These are phyloP conservation scores for Leucocoprinus birnbaumii DNA, from an alignment of 768 basidiomycete genomes.

Conservation along the genomic window DNA sequence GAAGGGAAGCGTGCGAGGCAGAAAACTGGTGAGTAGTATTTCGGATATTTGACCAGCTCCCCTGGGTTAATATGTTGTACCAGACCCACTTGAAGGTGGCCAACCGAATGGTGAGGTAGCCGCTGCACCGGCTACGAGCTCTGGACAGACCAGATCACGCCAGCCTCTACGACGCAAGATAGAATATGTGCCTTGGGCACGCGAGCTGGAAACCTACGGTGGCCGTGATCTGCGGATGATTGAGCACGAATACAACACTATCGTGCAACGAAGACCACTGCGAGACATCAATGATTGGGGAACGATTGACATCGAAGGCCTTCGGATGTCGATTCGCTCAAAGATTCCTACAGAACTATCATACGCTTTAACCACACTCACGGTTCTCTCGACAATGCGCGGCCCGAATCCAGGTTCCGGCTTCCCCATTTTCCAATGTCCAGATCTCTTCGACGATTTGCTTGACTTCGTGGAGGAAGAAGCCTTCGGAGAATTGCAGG, in stretches of 20 bases:
- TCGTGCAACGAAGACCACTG: constrained; percentile 53
- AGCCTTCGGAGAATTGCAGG: constrained; percentile 57
- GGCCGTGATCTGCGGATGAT: constrained; percentile 76
- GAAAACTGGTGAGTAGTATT: constrained; percentile 62
- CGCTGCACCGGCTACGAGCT: constrained; percentile 20
- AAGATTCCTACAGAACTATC: constrained; percentile 81
- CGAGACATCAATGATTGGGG: constrained; percentile 86
- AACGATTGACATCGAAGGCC: constrained; percentile 84
- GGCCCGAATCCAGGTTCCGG: constrained; percentile 61
- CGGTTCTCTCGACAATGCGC: constrained; percentile 76
- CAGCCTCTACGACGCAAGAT: constrained; percentile 75
- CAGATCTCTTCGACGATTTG: constrained; percentile 82
- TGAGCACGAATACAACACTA: constrained; percentile 54
- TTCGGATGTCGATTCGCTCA: constrained; percentile 91
- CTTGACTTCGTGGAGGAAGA: constrained; percentile 84
- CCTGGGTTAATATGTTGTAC: neutral
- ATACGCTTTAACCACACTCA: constrained; percentile 86
- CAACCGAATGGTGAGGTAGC: constrained; percentile 21
- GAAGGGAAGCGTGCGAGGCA: constrained; percentile 70
- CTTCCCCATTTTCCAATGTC: constrained; percentile 73
- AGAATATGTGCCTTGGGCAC: constrained; percentile 81
- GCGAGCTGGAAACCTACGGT: constrained; percentile 72
- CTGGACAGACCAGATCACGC: constrained; percentile 30
- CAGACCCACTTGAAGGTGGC: constrained; percentile 44
- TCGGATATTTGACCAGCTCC: neutral